Base-by-base conservation (phyloP, 805 yeast genomes). In the Lipomyces sp. region DNA sequence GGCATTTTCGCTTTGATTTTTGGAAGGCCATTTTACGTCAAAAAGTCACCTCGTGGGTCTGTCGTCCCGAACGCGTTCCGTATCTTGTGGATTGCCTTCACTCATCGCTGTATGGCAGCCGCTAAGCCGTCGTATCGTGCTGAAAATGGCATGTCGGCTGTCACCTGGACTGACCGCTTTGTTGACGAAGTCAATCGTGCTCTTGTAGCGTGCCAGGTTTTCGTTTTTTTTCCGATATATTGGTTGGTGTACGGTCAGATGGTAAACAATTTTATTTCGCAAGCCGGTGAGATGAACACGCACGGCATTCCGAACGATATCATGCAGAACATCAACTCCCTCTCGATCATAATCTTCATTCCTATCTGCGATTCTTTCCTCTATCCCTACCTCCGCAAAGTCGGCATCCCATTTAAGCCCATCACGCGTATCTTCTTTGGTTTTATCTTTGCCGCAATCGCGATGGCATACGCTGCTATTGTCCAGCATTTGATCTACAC, bases 271-370 rank as follows among this genome's bases (percentile, higher is more conserved):
- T 88, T 90, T 73, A 84, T 88, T 66, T 84, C 90, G 53, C 92
- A 88, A 76, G 92, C 93, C 56, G 90, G 87, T 65, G 82, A 84
- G 71, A 87, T 89, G 90, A 85, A 88, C 73, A 80, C 84, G 63
- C 92, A 90, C 76, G 90, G 90, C 53, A 82, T 90, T 72, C 95
- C 96, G 71, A 90, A 90, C 75, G 96, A 90, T 81, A 81, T 90
- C 73, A 84, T 90, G 80, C 89, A 87, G 78, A 88, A 86, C 74
- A 84, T 90, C 72, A 89, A 90, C 77, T 89, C 95, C 35, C 80
- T 90, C 72, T 87, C 91, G 51, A 84, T 90, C 72, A 88, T 90
- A 72, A 80, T 90, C n/a, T 87, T 89, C 77, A 88, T 90, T 70
- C 96, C 96, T 65, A 81, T 90, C 71, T 83, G 83, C 77, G 91